Conservation (phyloP, 306 rosid species). For the Fagus crenata region DNA sequence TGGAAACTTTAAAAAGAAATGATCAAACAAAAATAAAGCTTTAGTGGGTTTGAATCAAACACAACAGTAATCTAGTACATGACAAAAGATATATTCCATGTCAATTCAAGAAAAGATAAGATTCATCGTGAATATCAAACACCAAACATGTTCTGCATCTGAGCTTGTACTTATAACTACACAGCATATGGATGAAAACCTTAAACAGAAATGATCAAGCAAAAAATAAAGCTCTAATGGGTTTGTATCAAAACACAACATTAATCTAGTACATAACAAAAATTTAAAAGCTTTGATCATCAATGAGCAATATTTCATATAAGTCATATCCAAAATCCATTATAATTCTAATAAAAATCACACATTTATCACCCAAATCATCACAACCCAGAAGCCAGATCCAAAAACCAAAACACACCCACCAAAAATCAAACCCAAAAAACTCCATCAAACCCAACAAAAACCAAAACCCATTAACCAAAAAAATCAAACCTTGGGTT, state of each 20-base stretch:
- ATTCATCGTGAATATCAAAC: no score
- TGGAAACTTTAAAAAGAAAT: background rate
- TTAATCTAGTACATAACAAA: background rate
- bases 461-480: slow-evolving; percentile 13
- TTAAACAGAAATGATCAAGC: background rate
- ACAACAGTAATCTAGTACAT: background rate
- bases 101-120: no score
- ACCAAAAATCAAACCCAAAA: background rate
- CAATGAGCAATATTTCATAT: background rate
- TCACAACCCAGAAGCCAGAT: slow-evolving; percentile 26
- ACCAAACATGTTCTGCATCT: no score
- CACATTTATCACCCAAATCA: slow-evolving; percentile 4
- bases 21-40: background rate
- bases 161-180: no score
- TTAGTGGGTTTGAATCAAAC: background rate
- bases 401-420: slow-evolving; percentile 24
- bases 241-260: background rate
- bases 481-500: slow-evolving; percentile 57
- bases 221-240: background rate
- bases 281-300: background rate
- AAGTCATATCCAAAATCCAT: background rate
- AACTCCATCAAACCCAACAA: background rate
- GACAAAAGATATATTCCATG: background rate
- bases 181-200: background rate
- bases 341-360: background rate